Conservation (phyloP, 257 asterid species). For the Plantago elongata region DNA sequence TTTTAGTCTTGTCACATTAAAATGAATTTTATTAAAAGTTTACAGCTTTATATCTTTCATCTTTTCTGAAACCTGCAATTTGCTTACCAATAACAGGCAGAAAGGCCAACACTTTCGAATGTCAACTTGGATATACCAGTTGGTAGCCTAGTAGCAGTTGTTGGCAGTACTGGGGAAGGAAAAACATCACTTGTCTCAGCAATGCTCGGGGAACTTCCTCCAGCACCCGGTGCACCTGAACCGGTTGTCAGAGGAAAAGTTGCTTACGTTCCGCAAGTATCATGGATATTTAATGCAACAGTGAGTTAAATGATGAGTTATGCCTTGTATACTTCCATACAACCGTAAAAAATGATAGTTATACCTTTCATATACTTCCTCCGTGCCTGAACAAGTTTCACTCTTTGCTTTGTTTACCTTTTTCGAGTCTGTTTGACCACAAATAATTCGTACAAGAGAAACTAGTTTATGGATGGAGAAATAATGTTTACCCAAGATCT, state of each 20-base stretch:
- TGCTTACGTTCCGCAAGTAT: constrained; percentile 93
- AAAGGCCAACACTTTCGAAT: constrained; percentile 69
- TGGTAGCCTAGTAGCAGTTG: constrained; percentile 89
- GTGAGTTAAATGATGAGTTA: constrained; percentile 39
- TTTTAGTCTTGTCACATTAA: constrained; percentile 2
- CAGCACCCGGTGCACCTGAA: constrained; percentile 44
- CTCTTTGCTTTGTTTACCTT: too few species aligned
- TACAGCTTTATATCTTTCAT: constrained; percentile 15
- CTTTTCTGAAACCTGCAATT: constrained; percentile 7
- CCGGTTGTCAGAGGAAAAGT: constrained; percentile 79
- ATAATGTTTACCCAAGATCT: too few species aligned
- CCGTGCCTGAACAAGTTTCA: too few species aligned
- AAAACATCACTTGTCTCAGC: constrained; percentile 94
- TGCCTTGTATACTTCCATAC: not conserved
- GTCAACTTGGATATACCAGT: constrained; percentile 82
- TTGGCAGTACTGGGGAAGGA: constrained; percentile 97
- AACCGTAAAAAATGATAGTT: too few species aligned
- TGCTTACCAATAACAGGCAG: constrained; percentile 44
- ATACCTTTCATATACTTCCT: too few species aligned
- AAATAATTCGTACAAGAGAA: too few species aligned
- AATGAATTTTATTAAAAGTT: not conserved
- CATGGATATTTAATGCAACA: constrained; percentile 98
- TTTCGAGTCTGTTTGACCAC: too few species aligned
- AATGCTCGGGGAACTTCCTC: constrained; percentile 96
- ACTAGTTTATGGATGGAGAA: too few species aligned